These are phyloP conservation scores for Leccinum subrobustum DNA, from an alignment of 1,284 basidiomycete genomes.

Conservation along the genomic window DNA sequence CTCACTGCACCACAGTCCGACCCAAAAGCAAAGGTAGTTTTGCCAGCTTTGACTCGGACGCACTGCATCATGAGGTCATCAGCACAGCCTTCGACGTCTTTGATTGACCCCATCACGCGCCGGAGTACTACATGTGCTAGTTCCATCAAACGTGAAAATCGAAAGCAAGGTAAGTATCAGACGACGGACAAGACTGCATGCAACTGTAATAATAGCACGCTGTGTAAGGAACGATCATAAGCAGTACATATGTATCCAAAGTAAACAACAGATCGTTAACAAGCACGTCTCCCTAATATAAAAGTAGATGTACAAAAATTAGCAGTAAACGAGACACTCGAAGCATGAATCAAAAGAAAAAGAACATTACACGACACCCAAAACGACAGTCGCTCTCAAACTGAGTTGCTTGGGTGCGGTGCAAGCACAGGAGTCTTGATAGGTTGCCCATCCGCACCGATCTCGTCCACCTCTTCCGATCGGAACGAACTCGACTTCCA, in stretches of 20 bases:
- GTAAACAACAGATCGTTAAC: not conserved
- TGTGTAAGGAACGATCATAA: not conserved
- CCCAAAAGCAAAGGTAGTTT: too few relatives aligned
- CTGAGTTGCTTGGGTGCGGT: slow-evolving; percentile 50
- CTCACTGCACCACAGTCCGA: too few relatives aligned
- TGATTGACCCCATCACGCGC: too few relatives aligned
- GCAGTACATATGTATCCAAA: not conserved
- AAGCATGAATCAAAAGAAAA: slow-evolving; percentile 6
- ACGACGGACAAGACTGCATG: not conserved
- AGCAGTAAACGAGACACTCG: not conserved
- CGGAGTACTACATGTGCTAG: too few relatives aligned
- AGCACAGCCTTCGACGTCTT: too few relatives aligned
- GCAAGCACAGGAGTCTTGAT: slow-evolving; percentile 28
- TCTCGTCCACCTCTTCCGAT: slow-evolving; percentile 53
- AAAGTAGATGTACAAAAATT: not conserved
- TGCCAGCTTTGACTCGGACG: too few relatives aligned
- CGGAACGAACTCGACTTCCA: slow-evolving; percentile 73
- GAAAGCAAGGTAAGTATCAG: too few relatives aligned
- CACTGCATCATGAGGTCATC: too few relatives aligned
- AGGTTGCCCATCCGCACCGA: slow-evolving; percentile 44
- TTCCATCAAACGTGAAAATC: too few relatives aligned
- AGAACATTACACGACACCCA: slow-evolving; percentile 61
- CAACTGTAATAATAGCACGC: not conserved
- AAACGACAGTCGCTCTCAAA: slow-evolving; percentile 70
- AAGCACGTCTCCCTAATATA: not conserved